Conservation (phyloP, 1,284 basidiomycete species). For the Chalciporus sp. region DNA sequence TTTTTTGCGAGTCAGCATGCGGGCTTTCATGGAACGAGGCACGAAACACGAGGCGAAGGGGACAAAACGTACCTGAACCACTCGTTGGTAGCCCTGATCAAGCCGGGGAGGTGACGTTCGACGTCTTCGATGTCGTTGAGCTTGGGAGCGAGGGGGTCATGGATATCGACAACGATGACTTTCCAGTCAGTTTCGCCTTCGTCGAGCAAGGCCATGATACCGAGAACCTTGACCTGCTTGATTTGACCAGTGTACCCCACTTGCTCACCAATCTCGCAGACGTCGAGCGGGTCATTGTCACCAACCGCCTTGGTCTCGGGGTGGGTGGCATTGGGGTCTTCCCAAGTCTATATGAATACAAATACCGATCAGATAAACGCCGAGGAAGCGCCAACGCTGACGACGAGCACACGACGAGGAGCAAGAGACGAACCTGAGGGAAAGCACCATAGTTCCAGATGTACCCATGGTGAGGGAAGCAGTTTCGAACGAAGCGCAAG, state of each 20-base stretch:
- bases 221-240: conserved; percentile 99
- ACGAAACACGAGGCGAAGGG: neutral
- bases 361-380: neutral
- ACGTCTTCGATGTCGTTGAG: conserved; percentile 99
- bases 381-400: neutral
- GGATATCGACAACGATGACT: conserved; percentile 95
- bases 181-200: conserved; percentile 99
- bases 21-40: neutral
- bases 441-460: conserved; percentile 99
- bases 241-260: conserved; percentile 97
- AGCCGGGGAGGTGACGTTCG: conserved; percentile 95
- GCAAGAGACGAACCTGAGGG: conserved; percentile 69
- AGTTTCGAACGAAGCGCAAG: conserved; percentile 97
- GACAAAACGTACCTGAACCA: conserved; percentile 77
- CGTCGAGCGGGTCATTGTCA: conserved; percentile 99
- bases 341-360: conserved; percentile 81
- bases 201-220: conserved; percentile 99
- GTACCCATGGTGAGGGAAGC: conserved; percentile 99
- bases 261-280: conserved; percentile 99
- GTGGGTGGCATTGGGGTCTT: conserved; percentile 88
- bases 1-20: conserved; percentile 4
- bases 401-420: conserved; percentile 5
- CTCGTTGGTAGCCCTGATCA: conserved; percentile 96
- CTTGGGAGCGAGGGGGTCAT: conserved; percentile 94
- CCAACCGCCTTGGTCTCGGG: conserved; percentile 99